A percentile compares a stretch with the other conserved stretches of the same genome.
phyloP scores from a whole-genome alignment of 345 rosid genomes.

The Hibiscus syriacus region DNA sequence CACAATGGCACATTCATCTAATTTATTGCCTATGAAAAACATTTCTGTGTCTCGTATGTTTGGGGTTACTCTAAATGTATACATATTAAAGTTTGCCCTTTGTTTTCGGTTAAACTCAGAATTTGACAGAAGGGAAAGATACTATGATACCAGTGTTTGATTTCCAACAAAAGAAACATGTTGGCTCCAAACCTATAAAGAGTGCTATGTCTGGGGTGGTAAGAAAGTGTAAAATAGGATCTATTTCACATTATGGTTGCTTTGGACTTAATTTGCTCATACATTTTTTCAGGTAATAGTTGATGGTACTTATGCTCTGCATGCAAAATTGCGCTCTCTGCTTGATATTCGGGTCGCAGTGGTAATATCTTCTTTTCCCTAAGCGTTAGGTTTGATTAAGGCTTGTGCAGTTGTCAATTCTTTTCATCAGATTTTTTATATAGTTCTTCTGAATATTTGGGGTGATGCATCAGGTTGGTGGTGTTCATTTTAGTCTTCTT shows the following conservation, averaged over 20 bases:
- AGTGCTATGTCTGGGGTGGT: constrained; percentile 79
- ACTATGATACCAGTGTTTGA: constrained; percentile 73
- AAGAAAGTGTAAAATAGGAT: constrained; percentile 20
- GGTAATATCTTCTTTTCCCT: constrained; percentile 34
- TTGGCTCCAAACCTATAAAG: constrained; percentile 50
- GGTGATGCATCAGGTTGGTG: constrained; percentile 72
- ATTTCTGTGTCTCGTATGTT: not conserved
- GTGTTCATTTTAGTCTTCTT: constrained; percentile 98
- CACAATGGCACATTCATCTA: not conserved
- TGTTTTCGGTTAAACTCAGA: constrained; percentile 41
- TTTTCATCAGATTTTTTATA: not conserved
- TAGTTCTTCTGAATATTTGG: constrained; percentile 12
- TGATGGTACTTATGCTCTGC: constrained; percentile 95
- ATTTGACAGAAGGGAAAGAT: constrained; percentile 68
- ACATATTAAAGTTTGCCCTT: not conserved
- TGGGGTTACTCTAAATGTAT: constrained; percentile 8
- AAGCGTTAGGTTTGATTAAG: not conserved
- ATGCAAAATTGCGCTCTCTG: constrained; percentile 89
- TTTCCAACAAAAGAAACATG: constrained; percentile 69
- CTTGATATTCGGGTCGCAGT: constrained; percentile 99
- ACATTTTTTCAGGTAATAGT: constrained; percentile 63
- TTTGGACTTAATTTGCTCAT: constrained; percentile 12
- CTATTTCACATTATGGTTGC: constrained; percentile 9
- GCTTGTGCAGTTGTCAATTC: constrained; percentile 4
- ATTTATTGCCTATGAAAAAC: not conserved